These are phyloP conservation scores for Kodamaea jinghongensis DNA, from an alignment of 805 yeast species.

Conservation along the genomic window DNA sequence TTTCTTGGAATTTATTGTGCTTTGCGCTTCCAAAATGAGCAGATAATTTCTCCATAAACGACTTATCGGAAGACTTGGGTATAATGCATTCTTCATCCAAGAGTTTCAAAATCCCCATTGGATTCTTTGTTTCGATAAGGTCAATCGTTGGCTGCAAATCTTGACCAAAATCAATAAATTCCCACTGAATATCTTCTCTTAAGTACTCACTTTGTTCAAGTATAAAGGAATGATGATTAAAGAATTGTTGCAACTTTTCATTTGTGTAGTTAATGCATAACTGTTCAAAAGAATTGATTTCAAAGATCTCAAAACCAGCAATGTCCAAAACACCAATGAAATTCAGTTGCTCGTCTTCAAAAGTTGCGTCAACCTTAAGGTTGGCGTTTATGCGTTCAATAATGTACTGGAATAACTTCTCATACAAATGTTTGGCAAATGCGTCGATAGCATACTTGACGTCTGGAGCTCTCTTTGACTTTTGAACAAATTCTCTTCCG, in stretches of 20 bases:
- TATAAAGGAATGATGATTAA: slow-evolving; percentile 61
- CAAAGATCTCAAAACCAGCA: slow-evolving; percentile 62
- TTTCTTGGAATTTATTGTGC: slow-evolving; percentile 59
- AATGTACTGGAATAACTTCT: slow-evolving; percentile 72
- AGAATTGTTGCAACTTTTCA: slow-evolving; percentile 59
- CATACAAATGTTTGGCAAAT: slow-evolving; percentile 81
- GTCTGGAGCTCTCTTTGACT: slow-evolving; percentile 74
- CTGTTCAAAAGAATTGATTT: slow-evolving; percentile 57
- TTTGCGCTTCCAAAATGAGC: slow-evolving; percentile 55
- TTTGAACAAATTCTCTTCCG: slow-evolving; percentile 81
- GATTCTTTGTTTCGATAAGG: slow-evolving; percentile 70
- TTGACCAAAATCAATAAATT: slow-evolving; percentile 88
- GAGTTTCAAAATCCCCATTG: slow-evolving; percentile 81
- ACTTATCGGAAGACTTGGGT: slow-evolving; percentile 81
- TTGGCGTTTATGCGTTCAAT: slow-evolving; percentile 74
- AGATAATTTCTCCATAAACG: slow-evolving; percentile 78
- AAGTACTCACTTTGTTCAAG: slow-evolving; percentile 59
- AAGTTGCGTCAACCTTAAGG: slow-evolving; percentile 31
- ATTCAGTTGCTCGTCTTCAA: slow-evolving; percentile 31
- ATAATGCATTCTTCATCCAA: slow-evolving; percentile 94
- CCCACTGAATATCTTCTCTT: slow-evolving; percentile 60
- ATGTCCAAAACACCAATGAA: slow-evolving; percentile 59
- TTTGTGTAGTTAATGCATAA: slow-evolving; percentile 60
- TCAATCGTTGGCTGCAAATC: slow-evolving; percentile 94
- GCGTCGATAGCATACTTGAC: slow-evolving; percentile 84